These are phyloP conservation scores for Crithidia bombi DNA, from an alignment of 208 protist species.

Conservation along the genomic window DNA sequence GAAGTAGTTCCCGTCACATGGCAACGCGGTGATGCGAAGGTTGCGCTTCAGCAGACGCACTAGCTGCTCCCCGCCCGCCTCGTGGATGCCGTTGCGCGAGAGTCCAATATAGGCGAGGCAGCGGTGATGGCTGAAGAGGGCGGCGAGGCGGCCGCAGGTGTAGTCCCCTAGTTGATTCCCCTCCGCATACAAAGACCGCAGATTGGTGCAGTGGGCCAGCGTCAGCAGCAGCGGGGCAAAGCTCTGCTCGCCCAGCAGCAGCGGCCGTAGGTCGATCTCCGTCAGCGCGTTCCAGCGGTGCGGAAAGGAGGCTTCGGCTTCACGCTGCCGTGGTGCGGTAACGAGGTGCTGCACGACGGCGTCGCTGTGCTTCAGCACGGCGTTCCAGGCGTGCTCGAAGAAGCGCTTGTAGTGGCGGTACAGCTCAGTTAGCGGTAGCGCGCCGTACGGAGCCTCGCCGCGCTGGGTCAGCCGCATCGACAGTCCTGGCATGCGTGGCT, in stretches of 20 bases:
- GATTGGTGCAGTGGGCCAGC: conserved; percentile 67
- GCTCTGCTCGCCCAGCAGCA: conserved; percentile 70
- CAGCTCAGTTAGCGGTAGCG: conserved; percentile 67
- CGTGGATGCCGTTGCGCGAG: conserved; percentile 67
- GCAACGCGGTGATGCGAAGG: conserved; percentile 47
- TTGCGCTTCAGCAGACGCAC: conserved; percentile 75
- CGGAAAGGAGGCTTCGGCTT: conserved; percentile 43
- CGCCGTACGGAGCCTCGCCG: conserved; percentile 57
- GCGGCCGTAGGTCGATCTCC: conserved; percentile 51
- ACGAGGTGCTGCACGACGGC: conserved; percentile 37
- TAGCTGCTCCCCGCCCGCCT: conserved; percentile 75
- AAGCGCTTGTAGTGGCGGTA: conserved; percentile 74
- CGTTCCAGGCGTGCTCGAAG: conserved; percentile 48
- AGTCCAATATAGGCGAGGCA: conserved; percentile 61
- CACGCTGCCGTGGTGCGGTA: conserved; percentile 22
- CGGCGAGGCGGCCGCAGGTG: conserved; percentile 61
- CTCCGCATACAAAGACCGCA: conserved; percentile 57
- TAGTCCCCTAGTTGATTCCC: conserved; percentile 71
- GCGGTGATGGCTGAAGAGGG: conserved; percentile 69
- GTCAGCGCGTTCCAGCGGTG: conserved; percentile 65
- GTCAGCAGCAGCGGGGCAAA: conserved; percentile 72
- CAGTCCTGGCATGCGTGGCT: conserved; percentile 6
- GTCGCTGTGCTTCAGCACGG: conserved; percentile 35
- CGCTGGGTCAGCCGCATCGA: conserved; percentile 31
- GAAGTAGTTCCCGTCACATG: conserved; percentile 58